Base-by-base conservation (phyloP, 129 eudicot genomes). In the Pseudognaphalium luteoalbum region DNA sequence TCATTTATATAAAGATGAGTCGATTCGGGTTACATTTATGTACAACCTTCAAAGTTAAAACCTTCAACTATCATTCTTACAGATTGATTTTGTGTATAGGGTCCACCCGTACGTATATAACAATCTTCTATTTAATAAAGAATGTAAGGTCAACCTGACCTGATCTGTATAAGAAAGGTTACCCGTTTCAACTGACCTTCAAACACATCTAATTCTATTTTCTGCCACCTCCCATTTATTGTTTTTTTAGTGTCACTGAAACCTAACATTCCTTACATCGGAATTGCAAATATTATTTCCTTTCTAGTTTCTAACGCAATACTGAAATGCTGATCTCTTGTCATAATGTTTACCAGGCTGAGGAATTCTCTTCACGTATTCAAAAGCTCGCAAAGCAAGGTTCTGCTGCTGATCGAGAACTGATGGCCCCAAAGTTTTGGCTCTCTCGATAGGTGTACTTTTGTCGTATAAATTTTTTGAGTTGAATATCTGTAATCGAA, bases 361-460 rank as follows among this genome's bases (percentile, higher is more conserved):
- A 89, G 84, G 99, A 94, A 56, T 94, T 94, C 76, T 94, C 99
- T 7, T 84, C 88, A 5, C 92, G 90, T 14, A 91, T 91, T 74
- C 96, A 91, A 80, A 91, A 86, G 71, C 84, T 91, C 33, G 96
- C 96, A 5, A 91, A 76, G 68, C 93, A 91, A 78, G 99, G 99
- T 35, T 86, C 97, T 77, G 86, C 86, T 56, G 99, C 88, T 50
- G 87, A 91, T 71, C 91, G 96, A 12, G 96, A 86, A 39, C 37
- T 80, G 56, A 75, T 66, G 74, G 88, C 83, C 76, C 92, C 90
- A 12, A 94, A 86, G 77, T 84, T 84, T 12, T 91, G 97, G 99
- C 74, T 89, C 83, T 64, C 76, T 15, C 86, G 85, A 81, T 80
- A 58, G 69, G 39, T 32, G 41, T 41, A 19, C 14, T 42, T 30